Base-by-base conservation (phyloP, 345 rosid genomes). In the Linum usitatissimum region DNA sequence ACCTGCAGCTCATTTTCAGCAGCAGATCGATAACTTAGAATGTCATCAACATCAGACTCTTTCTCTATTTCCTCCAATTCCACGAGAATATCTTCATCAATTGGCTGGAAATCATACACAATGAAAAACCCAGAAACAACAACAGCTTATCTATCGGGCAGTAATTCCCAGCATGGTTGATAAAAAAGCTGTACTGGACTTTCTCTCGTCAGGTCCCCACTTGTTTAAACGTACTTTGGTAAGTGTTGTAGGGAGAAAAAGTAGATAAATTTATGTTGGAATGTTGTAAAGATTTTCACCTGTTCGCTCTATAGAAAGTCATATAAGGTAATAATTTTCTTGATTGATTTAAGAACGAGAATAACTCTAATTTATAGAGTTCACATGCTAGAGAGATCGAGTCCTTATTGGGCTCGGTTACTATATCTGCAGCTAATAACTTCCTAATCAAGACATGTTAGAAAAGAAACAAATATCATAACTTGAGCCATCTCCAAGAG, bases 1-100 rank as follows among this genome's bases (percentile, higher is more conserved):
- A 91, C 98, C 98, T 88, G 88, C 68, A 86, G 74, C 79, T 91
- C 84, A 76, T 55, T 55, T 74, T 91, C 98, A 40, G 96, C 98
- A 75, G 79, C 84, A 38, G 96, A 78, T 68, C 98, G 81, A 66
- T 84, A 88, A 72, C 76, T 83, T 72, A 91, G 77, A 72, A 91
- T 91, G 73, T 86, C 95, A 62, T 88, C 95, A 65, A 85, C 74
- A 69, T 88, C 96, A 66, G 72, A 82, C 64, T 86, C 90, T 77
- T 81, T 83, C 87, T 91, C 98, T 81, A 91, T 80, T 82, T 80
- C 79, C 78, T 91, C 98, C 81, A 91, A 72, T 66, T 86, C 88
- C 66, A 64, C 69, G 75, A 86, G 74, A 77, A 86, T 62, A 60
- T 76, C 66, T 69, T 82, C 81, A 63, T 82, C 86, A 68, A 91